phyloP scores from a whole-genome alignment of 1,284 basidiomycete species.

The Cryptococcus floricola region DNA sequence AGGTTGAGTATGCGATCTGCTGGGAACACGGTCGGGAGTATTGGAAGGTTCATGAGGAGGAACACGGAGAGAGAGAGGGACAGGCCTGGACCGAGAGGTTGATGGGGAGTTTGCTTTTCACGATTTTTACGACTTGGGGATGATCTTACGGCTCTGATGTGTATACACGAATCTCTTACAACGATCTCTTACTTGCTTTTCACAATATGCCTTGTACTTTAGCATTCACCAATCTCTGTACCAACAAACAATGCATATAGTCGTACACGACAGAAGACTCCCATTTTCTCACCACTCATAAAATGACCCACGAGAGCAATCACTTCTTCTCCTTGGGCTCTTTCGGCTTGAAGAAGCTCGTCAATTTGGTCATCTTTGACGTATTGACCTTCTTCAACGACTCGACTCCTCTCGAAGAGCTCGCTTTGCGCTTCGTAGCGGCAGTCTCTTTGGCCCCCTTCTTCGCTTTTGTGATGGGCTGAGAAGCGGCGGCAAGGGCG shows the following conservation, averaged over 20 bases:
- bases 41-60: slow-evolving; percentile 6
- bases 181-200: not conserved
- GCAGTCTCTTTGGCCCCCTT: slow-evolving; percentile 13
- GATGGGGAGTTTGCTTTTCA: not conserved
- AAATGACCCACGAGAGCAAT: not conserved
- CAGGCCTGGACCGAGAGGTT: slow-evolving; percentile 3
- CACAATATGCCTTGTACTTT: not conserved
- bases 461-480: slow-evolving; percentile 9
- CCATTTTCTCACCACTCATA: not conserved
- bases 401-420: slow-evolving; percentile 36
- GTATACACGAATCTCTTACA: not conserved
- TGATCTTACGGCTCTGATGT: not conserved
- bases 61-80: slow-evolving; percentile 2
- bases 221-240: not conserved
- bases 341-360: slow-evolving; percentile 46
- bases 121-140: not conserved
- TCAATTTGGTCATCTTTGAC: slow-evolving; percentile 41
- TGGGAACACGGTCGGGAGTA: not conserved
- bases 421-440: slow-evolving; percentile 28
- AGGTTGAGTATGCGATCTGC: slow-evolving; percentile 1
- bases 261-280: no score
- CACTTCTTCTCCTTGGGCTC: slow-evolving; percentile 19
- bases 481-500: slow-evolving; percentile 29
- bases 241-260: not conserved
- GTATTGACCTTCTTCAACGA: slow-evolving; percentile 47